Conservation (phyloP, 352 stramenopile species). For the Pseudoperonospora humuli region DNA sequence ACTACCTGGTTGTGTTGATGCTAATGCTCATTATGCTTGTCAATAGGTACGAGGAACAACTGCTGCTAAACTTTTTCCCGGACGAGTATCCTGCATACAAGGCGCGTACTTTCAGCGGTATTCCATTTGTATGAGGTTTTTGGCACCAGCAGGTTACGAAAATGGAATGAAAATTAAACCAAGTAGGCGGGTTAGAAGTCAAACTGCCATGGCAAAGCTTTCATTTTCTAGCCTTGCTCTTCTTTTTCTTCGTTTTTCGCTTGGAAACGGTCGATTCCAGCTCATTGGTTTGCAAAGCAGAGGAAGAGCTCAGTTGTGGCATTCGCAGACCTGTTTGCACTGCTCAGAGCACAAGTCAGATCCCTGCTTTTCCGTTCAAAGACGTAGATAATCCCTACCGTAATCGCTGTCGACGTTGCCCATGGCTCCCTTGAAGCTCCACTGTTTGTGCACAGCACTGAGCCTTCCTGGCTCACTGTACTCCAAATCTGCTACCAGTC, state of each 20-base stretch:
- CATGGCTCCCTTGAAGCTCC: constrained; percentile 24
- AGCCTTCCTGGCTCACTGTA: constrained; percentile 40
- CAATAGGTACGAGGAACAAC: constrained; percentile 87
- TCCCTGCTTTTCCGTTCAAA: neutral
- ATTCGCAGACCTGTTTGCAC: constrained; percentile 36
- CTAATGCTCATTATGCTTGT: constrained; percentile 4
- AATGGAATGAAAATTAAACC: constrained; percentile 5
- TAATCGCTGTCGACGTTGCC: constrained; percentile 47
- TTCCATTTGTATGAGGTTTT: constrained; percentile 82
- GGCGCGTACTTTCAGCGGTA: constrained; percentile 82
- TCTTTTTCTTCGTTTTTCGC: constrained; percentile 44
- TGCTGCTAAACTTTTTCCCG: constrained; percentile 87
- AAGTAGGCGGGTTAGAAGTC: constrained; percentile 8
- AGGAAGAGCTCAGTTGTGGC: constrained; percentile 12
- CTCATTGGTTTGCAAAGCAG: constrained; percentile 1
- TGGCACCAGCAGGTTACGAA: neutral
- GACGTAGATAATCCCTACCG: constrained; percentile 22
- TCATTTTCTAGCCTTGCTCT: constrained; percentile 26
- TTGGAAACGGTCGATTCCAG: constrained; percentile 11
- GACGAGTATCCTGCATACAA: constrained; percentile 90
- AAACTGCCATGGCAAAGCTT: neutral
- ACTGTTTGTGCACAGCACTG: constrained; percentile 33
- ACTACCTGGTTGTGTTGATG: neutral
- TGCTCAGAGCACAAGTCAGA: constrained; percentile 6
- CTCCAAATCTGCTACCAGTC: constrained; percentile 42